Evolutionary conservation across 1,284 basidiomycete genomes (phyloP).

Genomic region (Hemileia vastatrix): DNA sequence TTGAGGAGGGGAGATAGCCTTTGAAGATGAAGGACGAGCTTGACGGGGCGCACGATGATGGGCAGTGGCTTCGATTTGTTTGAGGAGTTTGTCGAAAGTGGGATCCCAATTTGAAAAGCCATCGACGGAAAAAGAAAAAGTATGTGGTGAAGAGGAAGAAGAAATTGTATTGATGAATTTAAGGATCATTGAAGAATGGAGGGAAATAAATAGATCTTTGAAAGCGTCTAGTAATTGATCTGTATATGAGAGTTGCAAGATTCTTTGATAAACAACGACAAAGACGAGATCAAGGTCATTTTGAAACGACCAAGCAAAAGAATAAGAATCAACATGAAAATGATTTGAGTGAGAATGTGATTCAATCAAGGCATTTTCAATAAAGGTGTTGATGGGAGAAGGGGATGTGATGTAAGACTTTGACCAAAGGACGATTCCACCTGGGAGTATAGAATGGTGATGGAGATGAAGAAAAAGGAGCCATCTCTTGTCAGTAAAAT

Average conservation of each 20-base stretch:
- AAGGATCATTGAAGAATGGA: constrained; percentile 51
- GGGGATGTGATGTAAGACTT: constrained; percentile 41
- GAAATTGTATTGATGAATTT: constrained; percentile 41
- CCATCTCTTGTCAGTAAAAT: neutral
- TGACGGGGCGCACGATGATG: constrained; percentile 45
- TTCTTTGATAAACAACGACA: constrained; percentile 87
- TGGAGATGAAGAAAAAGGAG: neutral
- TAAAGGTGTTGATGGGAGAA: constrained; percentile 79
- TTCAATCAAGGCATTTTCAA: constrained; percentile 81
- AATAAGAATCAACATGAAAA: constrained; percentile 83
- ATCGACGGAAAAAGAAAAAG: constrained; percentile 44
- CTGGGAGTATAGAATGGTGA: constrained; percentile 46
- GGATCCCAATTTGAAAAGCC: constrained; percentile 70
- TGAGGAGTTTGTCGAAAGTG: constrained; percentile 66
- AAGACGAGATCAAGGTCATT: constrained; percentile 91
- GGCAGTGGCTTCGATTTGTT: constrained; percentile 64
- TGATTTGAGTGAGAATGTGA: constrained; percentile 48
- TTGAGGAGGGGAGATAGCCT: too few species aligned
- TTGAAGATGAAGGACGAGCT: too few species aligned
- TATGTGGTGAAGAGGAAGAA: constrained; percentile 60
- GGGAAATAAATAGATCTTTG: constrained; percentile 71
- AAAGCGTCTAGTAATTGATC: constrained; percentile 71
- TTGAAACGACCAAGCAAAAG: constrained; percentile 81
- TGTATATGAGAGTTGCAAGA: constrained; percentile 87
- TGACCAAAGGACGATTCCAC: constrained; percentile 84